These are phyloP conservation scores for Cruciata laevipes DNA, from an alignment of 257 asterid species.

Conservation along the genomic window DNA sequence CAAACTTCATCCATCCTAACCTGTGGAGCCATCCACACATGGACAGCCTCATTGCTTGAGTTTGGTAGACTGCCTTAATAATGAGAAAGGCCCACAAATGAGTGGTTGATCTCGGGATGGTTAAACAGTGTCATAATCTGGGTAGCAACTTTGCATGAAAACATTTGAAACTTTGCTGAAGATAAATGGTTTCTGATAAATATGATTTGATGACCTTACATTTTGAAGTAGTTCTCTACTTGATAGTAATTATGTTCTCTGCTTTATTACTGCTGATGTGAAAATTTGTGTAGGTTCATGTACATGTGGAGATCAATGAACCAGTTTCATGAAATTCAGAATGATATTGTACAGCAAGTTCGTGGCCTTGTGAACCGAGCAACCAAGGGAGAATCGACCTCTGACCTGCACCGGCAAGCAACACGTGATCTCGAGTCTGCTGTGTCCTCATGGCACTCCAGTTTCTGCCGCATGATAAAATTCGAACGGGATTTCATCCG, in stretches of 20 bases:
- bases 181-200: neutral
- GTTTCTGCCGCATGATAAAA: conserved; percentile 70
- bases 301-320: conserved; percentile 99
- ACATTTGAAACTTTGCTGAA: neutral
- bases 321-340: conserved; percentile 75
- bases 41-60: conserved; percentile 3
- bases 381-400: conserved; percentile 59
- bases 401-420: conserved; percentile 88
- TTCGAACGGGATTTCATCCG: conserved; percentile 68
- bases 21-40: conserved; percentile 17
- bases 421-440: conserved; percentile 94
- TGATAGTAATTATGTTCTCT: neutral
- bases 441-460: conserved; percentile 86
- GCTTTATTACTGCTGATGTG: conserved; percentile 12
- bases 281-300: conserved; percentile 63
- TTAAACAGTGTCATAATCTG: neutral
- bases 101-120: neutral
- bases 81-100: conserved; percentile 16
- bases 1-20: neutral
- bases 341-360: conserved; percentile 89
- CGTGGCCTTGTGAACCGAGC: conserved; percentile 65
- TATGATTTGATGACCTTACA: neutral
- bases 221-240: neutral
- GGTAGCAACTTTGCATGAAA: neutral
- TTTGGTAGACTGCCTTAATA: conserved; percentile 9